Base-by-base conservation (phyloP, 2,329 filamentous ascomycete species). In the Cordyceps tenuipes region DNA sequence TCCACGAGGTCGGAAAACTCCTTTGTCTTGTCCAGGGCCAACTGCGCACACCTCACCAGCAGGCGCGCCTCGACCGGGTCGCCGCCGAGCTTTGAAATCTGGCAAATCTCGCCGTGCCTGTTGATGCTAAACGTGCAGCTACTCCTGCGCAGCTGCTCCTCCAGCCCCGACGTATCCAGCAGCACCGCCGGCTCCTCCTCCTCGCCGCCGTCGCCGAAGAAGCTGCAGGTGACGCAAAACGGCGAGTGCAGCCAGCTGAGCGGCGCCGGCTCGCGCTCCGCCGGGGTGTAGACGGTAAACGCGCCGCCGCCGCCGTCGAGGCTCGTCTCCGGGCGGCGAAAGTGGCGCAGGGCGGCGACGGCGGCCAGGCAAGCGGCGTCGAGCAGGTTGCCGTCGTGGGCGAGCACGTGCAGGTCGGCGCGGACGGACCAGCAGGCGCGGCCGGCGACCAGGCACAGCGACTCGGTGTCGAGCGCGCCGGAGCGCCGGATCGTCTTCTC, bases 401-500 rank as follows among this genome's bases (percentile, higher is more conserved):
- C 88, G 50, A 97, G 82, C 51, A 97, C 86, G 74, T 99, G 94
- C 23, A 97, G 83, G 72, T 97, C 93, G 21, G 90, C 92, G 61
- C 93, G 86, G 63, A 99, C 82, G 62, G 88, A 88, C 86, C 94
- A 99, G 77, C 90, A 94, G 73, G 95, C 96, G 62, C 89, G 81
- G 8, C 90, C 92, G 12, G 94, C 91, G 31, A 97, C 81, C 23
- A 99, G 90, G 73, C 94, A 99, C 49, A 99, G 82, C 4, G 92
- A 96, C 75, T 99, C 94, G 39, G 92, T 96, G 72, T 97, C 93
- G 46, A 99, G 84, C 7, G 94, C 93, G 66, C 89, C 89, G 1
- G 92, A 96, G 62, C 94, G 87, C 47, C 94, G 91, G 62, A 97
- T 85, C 9, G 94, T 93, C 76, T 96, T 96, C 73, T 99, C 94